Base-by-base conservation (phyloP, 441 rosid species). In the Gossypium trilobum region DNA sequence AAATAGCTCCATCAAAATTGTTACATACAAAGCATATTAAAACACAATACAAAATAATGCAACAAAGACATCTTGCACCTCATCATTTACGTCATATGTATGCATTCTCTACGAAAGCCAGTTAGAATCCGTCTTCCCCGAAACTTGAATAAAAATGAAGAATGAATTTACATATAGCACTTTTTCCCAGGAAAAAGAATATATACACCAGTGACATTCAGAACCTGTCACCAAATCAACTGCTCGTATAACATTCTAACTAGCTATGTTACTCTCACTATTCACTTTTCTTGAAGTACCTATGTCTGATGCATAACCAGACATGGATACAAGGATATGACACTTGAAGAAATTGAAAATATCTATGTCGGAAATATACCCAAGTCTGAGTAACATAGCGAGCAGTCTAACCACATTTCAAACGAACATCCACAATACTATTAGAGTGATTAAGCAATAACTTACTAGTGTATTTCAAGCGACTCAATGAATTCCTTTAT, bases 151-250 rank as follows among this genome's bases (percentile, higher is more conserved):
- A 39, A 36, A 36, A 36, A 36, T 33, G 39, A 62, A 46, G 14
- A 62, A 14, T 7, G 27, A 39, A 2, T 8, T 17, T 62, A 62
- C 22, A 63, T 39, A 36, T 11, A 70, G 51, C 19, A 52, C 11
- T 7, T 27, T 14, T 3, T 0, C 2, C 58, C 61, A 7, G 2
- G 23, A 10, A 56, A 56, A 59, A 11, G 44, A 59, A 60, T 10
- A 33, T 29, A 14, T 46, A 59, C 46, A 46, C 1, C 44, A 39
- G 5, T 1, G 48, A 33, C 4, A 48, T 51, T 63, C 22, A 4
- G 23, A 51, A 73, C 81, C 81, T 70, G 77, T 68, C 72, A 50
- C 64, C 73, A 50, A 36, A 57, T 19, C 27, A 71, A 51, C 36
- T 52, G 68, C 52, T 58, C 48, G 64, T 42, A 29, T 33, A 20